Percentiles rank a stretch among this genome's conserved stretches.
Conservation (phyloP, 2,329 filamentous ascomycete genomes). For the Tolypocladium amazonense region DNA sequence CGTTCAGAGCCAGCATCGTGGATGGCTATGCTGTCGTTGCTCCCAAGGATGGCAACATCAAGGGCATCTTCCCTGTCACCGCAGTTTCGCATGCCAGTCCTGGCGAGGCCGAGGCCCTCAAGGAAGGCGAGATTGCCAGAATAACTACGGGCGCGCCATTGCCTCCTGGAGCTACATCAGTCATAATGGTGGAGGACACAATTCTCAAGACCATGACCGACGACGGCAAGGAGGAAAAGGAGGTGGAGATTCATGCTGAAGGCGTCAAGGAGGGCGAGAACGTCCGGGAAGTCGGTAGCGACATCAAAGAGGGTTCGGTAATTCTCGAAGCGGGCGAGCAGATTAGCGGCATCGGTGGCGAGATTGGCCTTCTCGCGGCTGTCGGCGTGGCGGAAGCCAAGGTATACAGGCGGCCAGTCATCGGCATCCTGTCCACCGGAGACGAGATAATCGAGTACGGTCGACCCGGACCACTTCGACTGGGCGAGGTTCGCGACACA, state of each 20-base stretch:
- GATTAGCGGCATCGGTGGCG: conserved; percentile 80
- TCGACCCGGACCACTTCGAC: conserved; percentile 46
- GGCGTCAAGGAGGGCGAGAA: conserved; percentile 73
- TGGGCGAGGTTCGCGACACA: conserved; percentile 86
- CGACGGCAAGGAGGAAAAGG: conserved; percentile 74
- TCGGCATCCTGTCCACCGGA: conserved; percentile 87
- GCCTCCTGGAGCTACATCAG: conserved; percentile 77
- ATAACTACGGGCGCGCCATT: conserved; percentile 94
- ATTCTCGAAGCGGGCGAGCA: conserved; percentile 70
- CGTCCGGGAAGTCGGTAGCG: conserved; percentile 81
- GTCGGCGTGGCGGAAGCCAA: conserved; percentile 64
- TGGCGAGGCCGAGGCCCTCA: conserved; percentile 51
- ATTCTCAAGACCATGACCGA: conserved; percentile 63
- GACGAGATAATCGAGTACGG: conserved; percentile 83
- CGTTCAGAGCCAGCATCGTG: conserved; percentile 91
- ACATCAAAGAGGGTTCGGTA: conserved; percentile 57
- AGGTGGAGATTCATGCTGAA: conserved; percentile 75
- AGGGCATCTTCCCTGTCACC: conserved; percentile 76
- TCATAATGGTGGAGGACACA: conserved; percentile 92
- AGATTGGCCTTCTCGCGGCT: conserved; percentile 81
- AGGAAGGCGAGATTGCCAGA: conserved; percentile 67
- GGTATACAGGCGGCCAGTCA: conserved; percentile 63
- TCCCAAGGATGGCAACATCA: conserved; percentile 50
- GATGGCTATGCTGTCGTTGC: conserved; percentile 87
- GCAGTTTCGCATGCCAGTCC: conserved; percentile 79